phyloP scores from a whole-genome alignment of 768 basidiomycete genomes.

The Suillus bovinus region DNA sequence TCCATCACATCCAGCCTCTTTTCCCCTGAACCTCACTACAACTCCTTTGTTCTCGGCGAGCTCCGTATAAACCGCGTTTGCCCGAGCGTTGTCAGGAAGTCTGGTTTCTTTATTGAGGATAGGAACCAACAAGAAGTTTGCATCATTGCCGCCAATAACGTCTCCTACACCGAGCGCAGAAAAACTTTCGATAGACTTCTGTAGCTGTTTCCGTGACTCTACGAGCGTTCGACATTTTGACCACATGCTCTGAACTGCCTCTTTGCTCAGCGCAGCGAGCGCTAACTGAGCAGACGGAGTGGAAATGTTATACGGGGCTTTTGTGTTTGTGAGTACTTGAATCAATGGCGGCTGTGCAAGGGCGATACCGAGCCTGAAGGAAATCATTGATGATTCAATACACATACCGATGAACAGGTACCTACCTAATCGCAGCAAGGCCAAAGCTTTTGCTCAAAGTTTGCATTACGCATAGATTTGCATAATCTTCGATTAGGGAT shows the following conservation, averaged over 20 bases:
- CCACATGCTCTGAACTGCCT: conserved; percentile 64
- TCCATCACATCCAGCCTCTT: conserved; percentile 81
- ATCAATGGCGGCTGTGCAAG: conserved; percentile 89
- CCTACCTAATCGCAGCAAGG: conserved; percentile 90
- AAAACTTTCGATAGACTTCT: conserved; percentile 49
- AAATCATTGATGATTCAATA: background rate
- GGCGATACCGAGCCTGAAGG: conserved; percentile 78
- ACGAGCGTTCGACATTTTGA: conserved; percentile 60
- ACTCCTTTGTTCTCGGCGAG: conserved; percentile 86
- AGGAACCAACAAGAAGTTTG: conserved; percentile 88
- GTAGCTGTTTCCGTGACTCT: conserved; percentile 55
- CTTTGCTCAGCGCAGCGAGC: conserved; percentile 68
- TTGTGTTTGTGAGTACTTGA: conserved; percentile 90
- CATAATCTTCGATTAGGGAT: conserved; percentile 73
- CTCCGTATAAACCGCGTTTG: conserved; percentile 68
- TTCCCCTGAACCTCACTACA: conserved; percentile 88
- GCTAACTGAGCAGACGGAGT: conserved; percentile 86
- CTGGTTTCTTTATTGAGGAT: conserved; percentile 50
- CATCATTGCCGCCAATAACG: conserved; percentile 79
- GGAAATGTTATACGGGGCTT: conserved; percentile 97
- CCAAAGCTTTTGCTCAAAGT: conserved; percentile 97
- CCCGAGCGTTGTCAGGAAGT: conserved; percentile 57
- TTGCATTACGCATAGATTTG: conserved; percentile 93
- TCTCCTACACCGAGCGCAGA: conserved; percentile 56
- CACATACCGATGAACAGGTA: background rate